A percentile compares a stretch with the other conserved stretches of the same genome.
Conservation (phyloP, 495 filamentous ascomycete genomes). For the Pseudomonodictys pantanalensis region DNA sequence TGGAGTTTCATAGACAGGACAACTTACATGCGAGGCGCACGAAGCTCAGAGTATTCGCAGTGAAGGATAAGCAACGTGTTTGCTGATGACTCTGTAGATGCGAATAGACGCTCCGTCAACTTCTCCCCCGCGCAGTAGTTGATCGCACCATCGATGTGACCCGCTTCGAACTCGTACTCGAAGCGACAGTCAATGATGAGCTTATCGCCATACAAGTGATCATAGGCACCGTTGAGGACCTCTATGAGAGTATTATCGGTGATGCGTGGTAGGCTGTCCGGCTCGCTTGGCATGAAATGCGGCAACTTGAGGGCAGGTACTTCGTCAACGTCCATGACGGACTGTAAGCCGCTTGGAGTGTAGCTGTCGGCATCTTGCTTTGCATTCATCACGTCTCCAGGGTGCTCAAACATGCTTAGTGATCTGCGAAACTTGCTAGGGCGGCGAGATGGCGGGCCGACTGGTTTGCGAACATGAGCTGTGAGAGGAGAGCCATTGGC, state of each 20-base stretch:
- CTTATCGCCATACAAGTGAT: constrained; percentile 67
- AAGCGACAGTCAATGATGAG: constrained; percentile 95
- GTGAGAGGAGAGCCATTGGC: constrained; percentile 68
- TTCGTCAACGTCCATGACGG: constrained; percentile 75
- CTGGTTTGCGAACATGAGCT: constrained; percentile 65
- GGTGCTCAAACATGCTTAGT: constrained; percentile 94
- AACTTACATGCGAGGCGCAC: constrained; percentile 86
- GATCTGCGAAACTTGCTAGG: constrained; percentile 87
- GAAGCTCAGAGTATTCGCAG: constrained; percentile 97
- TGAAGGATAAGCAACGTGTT: constrained; percentile 86
- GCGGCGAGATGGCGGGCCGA: constrained; percentile 69
- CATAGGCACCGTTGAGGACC: constrained; percentile 83
- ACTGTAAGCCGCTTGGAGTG: constrained; percentile 55
- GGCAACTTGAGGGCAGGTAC: constrained; percentile 70
- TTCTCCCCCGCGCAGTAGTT: constrained; percentile 96
- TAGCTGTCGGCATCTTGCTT: constrained; percentile 58
- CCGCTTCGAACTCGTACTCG: constrained; percentile 97
- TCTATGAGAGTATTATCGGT: constrained; percentile 72
- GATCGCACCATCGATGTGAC: constrained; percentile 86
- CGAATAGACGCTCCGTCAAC: constrained; percentile 73
- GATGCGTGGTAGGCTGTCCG: constrained; percentile 84
- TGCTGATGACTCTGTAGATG: constrained; percentile 52
- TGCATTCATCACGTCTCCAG: constrained; percentile 76
- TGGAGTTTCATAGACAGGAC: constrained; percentile 22
- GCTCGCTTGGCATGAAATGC: constrained; percentile 77